Evolutionary conservation across 2,329 filamentous ascomycete species (phyloP).

Genomic region (Apiospora arundinis): DNA sequence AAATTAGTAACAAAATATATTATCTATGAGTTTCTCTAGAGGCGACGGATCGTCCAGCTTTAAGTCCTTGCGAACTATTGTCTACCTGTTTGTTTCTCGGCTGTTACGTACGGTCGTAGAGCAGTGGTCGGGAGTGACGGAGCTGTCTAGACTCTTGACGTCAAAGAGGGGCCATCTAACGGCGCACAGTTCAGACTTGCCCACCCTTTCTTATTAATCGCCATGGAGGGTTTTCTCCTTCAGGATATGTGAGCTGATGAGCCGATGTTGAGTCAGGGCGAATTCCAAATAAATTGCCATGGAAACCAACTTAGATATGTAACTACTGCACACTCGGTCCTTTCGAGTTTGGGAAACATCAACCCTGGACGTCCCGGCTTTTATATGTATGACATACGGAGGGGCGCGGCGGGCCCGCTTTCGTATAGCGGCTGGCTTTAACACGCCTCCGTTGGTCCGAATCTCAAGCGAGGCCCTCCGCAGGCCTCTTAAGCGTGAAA

Average conservation of each 20-base stretch:
- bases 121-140: not conserved
- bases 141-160: conserved; percentile 9
- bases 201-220: conserved; percentile 13
- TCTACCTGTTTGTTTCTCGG: not conserved
- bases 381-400: not conserved
- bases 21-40: not conserved
- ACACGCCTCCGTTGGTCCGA: not conserved
- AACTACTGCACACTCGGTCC: not conserved
- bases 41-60: too few relatives aligned
- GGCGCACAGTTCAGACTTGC: conserved; percentile 5
- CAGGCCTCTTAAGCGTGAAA: not conserved
- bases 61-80: not conserved
- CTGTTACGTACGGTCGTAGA: not conserved
- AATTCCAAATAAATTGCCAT: not conserved
- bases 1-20: not conserved
- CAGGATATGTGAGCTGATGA: too few relatives aligned
- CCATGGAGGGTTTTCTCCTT: not conserved
- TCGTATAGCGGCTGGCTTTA: not conserved
- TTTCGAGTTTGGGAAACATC: not conserved
- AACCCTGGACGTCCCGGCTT: not conserved
- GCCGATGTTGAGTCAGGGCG: not conserved
- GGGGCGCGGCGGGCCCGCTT: not conserved
- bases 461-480: not conserved
- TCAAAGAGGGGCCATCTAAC: not conserved
- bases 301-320: not conserved